Base-by-base conservation (phyloP, 345 rosid species). In the Lepidium didymum region DNA sequence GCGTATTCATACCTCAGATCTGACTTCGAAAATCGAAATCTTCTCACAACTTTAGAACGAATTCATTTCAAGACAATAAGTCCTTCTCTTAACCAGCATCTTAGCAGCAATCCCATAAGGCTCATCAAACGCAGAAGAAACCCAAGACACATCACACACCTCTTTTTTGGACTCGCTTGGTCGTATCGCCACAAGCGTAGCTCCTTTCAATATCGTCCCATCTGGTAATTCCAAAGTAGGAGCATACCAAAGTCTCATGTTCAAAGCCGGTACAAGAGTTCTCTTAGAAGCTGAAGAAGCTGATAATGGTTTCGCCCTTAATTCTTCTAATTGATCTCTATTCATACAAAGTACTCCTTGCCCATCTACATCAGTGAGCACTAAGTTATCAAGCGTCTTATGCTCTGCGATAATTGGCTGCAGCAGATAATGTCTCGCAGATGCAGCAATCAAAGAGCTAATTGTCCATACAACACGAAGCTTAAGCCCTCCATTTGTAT, bases 31-130 rank as follows among this genome's bases (percentile, higher is more conserved):
- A 27, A 0, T 4, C 37, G 5, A 29, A 54, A 49, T 21, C 45
- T 14, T 86, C n/a, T 7, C 33, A 29, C 8, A 49, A 11, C 21
- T 36, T 35, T 78, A 94, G 64, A 94, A 91, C 4, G 99, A 94
- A 84, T 94, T 94, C 99, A 94, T 94, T 80, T 94, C 99, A 79
- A 94, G 79, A 74, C 96, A 94, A 78, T 94, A 94, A 55, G 96
- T 94, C 81, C 87, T 86, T 65, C 99, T 81, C 80, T 89, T 94
- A 9, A 89, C 89, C 0, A 94, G 75, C 97, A 94, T 87, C 83
- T 81, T 89, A 1, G 95, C 96, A 9, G 96, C 97, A n/a, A 86
- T 70, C 36, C 96, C 93, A 68, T 82, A 89, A 16, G 84, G 83
- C 77, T 80, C 99, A 75, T 91, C 88, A 64, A 95, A 91, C 0